phyloP scores from a whole-genome alignment of 176 grass and related monocot genomes.

The Alopecurus myosuroides region DNA sequence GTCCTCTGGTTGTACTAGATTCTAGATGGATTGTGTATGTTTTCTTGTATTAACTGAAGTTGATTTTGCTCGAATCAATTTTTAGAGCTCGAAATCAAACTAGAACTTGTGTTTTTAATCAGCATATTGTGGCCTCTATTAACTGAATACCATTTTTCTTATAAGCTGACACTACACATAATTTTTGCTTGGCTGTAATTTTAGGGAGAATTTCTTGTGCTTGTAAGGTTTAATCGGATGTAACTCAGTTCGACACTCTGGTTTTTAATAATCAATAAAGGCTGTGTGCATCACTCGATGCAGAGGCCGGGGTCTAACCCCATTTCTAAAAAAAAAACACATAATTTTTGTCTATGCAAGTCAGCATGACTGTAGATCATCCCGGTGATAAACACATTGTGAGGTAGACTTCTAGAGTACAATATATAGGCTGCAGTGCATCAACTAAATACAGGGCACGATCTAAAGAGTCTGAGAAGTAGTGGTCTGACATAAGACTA shows the following conservation, averaged over 20 bases:
- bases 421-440: no score
- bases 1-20: neutral
- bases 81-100: neutral
- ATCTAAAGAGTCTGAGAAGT: neutral
- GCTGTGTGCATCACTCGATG: no score
- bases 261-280: no score
- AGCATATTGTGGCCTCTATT: neutral
- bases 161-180: conserved; percentile 8
- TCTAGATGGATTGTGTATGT: neutral
- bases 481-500: no score
- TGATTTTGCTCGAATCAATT: neutral
- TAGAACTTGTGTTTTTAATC: neutral
- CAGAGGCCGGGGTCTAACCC: no score
- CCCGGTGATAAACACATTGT: neutral
- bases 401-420: neutral
- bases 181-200: no score
- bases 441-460: no score
- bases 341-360: neutral
- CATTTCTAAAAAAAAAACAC: no score
- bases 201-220: no score
- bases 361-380: conserved; percentile 17
- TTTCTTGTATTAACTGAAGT: neutral
- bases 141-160: conserved; percentile 3
- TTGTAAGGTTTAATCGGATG: no score
- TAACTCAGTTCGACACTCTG: no score